Evolutionary conservation across 768 basidiomycete genomes (phyloP).

Genomic region (button mushroom (Agaricus bisporus)): DNA sequence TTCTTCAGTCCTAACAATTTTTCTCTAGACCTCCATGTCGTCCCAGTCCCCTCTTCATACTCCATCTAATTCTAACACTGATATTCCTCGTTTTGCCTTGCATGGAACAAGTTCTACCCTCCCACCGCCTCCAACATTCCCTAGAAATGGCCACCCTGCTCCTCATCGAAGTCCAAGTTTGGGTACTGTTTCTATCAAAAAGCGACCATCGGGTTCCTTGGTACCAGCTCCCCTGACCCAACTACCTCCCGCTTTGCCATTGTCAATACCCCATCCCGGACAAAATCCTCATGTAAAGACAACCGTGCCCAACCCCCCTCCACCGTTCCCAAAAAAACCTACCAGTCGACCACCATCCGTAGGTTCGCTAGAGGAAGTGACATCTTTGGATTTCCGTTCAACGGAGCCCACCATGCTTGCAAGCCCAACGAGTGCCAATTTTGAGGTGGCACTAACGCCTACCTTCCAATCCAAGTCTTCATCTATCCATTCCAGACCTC

Average conservation of each 20-base stretch:
- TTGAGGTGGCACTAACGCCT: constrained; percentile 9
- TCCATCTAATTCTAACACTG: neutral
- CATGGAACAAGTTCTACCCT: neutral
- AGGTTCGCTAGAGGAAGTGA: constrained; percentile 14
- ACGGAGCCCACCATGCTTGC: neutral
- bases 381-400: constrained; percentile 13
- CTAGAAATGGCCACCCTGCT: constrained; percentile 17
- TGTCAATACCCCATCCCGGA: constrained; percentile 19
- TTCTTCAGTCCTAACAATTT: neutral
- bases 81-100: neutral
- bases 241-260: constrained; percentile 8
- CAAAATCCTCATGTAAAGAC: constrained; percentile 23
- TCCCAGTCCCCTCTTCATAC: neutral
- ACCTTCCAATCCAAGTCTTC: constrained; percentile 13
- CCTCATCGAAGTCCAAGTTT: neutral
- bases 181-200: constrained; percentile 18
- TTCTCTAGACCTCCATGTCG: constrained; percentile 1
- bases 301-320: constrained; percentile 5
- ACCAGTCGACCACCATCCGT: constrained; percentile 21
- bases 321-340: constrained; percentile 6
- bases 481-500: constrained; percentile 8
- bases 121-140: constrained; percentile 9
- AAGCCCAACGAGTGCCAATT: neutral
- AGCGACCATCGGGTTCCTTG: constrained; percentile 26
- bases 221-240: constrained; percentile 11